Conservation (phyloP, 768 basidiomycete genomes). For the Clathrus columnatus region DNA sequence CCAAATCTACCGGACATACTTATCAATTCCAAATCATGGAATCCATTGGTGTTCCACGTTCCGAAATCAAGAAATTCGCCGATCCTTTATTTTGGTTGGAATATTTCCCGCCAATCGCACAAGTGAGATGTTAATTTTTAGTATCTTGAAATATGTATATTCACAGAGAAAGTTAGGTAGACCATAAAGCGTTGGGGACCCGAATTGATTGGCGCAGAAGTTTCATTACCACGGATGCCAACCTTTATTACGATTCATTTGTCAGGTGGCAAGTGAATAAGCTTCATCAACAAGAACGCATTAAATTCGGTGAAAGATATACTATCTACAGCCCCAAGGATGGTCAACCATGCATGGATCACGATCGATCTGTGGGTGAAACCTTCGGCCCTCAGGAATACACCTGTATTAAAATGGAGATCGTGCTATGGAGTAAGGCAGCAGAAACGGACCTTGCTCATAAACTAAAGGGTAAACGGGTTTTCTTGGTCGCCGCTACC, state of each 20-base stretch:
- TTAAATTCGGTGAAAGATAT: slow-evolving; percentile 97
- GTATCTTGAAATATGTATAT: neutral
- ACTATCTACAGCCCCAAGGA: slow-evolving; percentile 99
- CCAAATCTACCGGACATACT: slow-evolving; percentile 86
- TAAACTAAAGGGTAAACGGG: slow-evolving; percentile 69
- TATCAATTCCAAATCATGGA: slow-evolving; percentile 99
- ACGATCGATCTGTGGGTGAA: slow-evolving; percentile 93
- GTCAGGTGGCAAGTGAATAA: slow-evolving; percentile 98
- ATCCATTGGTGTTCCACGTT: slow-evolving; percentile 78
- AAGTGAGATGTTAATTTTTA: slow-evolving; percentile 35
- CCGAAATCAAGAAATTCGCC: slow-evolving; percentile 92
- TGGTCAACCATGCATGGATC: slow-evolving; percentile 99
- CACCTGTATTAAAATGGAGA: slow-evolving; percentile 90
- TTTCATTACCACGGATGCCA: slow-evolving; percentile 90
- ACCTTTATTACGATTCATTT: slow-evolving; percentile 96
- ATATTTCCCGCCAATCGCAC: slow-evolving; percentile 94
- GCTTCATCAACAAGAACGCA: slow-evolving; percentile 75
- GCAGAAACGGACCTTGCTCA: slow-evolving; percentile 56
- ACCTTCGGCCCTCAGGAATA: slow-evolving; percentile 94
- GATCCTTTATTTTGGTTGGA: slow-evolving; percentile 90
- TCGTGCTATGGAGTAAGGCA: slow-evolving; percentile 69
- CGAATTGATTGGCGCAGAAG: slow-evolving; percentile 95
- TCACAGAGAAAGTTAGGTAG: slow-evolving; percentile 30
- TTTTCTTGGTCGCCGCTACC: slow-evolving; percentile 92
- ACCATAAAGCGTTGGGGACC: slow-evolving; percentile 83